Percentiles rank a stretch among this genome's conserved stretches.
These are phyloP conservation scores for Abortiporus biennis DNA, from an alignment of 1,284 basidiomycete species.

Conservation along the genomic window DNA sequence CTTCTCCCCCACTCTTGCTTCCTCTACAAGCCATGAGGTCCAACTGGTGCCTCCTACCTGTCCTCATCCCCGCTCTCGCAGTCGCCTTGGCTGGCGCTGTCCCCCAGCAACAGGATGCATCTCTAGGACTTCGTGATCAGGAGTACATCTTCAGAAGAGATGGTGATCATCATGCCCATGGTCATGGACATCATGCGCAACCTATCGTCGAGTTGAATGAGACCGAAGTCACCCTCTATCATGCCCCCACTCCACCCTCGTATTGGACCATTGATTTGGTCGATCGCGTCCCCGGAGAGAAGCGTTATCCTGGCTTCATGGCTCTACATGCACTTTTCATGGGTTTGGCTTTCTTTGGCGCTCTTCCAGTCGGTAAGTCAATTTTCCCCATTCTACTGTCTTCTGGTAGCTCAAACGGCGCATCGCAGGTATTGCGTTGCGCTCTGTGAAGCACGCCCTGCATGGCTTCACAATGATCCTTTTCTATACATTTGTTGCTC, in stretches of 20 bases:
- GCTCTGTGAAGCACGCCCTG: conserved; percentile 62
- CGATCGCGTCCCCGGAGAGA: conserved; percentile 34
- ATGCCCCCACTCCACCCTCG: conserved; percentile 66
- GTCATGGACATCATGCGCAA: conserved; percentile 35
- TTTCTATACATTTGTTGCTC: conserved; percentile 49
- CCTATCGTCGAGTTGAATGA: conserved; percentile 68
- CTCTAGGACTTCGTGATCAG: conserved; percentile 8
- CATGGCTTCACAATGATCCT: conserved; percentile 46
- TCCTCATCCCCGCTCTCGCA: conserved; percentile 27
- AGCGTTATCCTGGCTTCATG: conserved; percentile 60
- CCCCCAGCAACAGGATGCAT: conserved; percentile 6
- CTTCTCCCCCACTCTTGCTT: conserved; percentile 12
- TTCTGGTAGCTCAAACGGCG: conserved; percentile 3
- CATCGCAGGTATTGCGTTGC: conserved; percentile 61
- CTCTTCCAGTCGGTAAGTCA: conserved; percentile 66
- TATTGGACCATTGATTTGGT: conserved; percentile 76
- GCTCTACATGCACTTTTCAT: conserved; percentile 61
- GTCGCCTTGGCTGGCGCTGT: conserved; percentile 17
- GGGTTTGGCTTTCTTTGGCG: conserved; percentile 69
- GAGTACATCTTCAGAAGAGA: conserved; percentile 17
- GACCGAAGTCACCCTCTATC: conserved; percentile 56
- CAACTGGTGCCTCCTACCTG: conserved; percentile 22
- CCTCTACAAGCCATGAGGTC: conserved; percentile 23
- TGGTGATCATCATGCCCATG: conserved; percentile 31
- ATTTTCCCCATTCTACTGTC: conserved; percentile 1